phyloP scores from a whole-genome alignment of 352 stramenopile species.

The Globisporangium ultimum region DNA sequence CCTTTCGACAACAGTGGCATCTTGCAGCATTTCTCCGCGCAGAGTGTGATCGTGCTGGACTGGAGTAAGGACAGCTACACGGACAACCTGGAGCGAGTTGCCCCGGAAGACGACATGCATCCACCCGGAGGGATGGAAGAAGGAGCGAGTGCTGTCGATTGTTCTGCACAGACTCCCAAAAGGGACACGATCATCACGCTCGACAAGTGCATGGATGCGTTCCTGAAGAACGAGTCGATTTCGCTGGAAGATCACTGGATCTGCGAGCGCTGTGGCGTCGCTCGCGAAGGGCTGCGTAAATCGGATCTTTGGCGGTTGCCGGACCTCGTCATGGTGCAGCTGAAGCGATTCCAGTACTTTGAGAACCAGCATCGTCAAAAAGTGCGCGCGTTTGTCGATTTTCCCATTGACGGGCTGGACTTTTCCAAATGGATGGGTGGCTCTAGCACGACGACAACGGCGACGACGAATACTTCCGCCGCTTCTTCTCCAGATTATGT shows the following conservation, averaged over 20 bases:
- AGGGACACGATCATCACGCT: constrained; percentile 26
- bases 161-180: too few relatives aligned
- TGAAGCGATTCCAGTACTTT: constrained; percentile 89
- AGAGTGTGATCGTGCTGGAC: constrained; percentile 76
- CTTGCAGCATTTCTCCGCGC: constrained; percentile 69
- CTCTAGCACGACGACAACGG: not conserved
- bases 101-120: constrained; percentile 30
- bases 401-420: constrained; percentile 72
- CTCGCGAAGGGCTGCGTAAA: constrained; percentile 48
- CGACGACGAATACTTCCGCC: not conserved
- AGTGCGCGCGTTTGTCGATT: constrained; percentile 75
- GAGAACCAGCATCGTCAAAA: constrained; percentile 85
- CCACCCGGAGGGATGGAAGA: constrained; percentile 10
- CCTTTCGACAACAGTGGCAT: constrained; percentile 47
- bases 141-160: too few relatives aligned
- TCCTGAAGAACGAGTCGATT: constrained; percentile 71
- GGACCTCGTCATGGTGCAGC: constrained; percentile 84
- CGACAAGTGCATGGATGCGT: constrained; percentile 61
- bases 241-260: constrained; percentile 72
- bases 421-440: constrained; percentile 73
- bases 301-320: constrained; percentile 73
- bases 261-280: constrained; percentile 64
- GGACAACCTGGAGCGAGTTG: constrained; percentile 22
- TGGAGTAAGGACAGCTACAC: constrained; percentile 32
- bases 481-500: constrained; percentile 19